Percentiles rank a stretch among this genome's conserved stretches.
These are phyloP conservation scores for Termitomyces sp. DNA, from an alignment of 768 basidiomycete species.

Conservation along the genomic window DNA sequence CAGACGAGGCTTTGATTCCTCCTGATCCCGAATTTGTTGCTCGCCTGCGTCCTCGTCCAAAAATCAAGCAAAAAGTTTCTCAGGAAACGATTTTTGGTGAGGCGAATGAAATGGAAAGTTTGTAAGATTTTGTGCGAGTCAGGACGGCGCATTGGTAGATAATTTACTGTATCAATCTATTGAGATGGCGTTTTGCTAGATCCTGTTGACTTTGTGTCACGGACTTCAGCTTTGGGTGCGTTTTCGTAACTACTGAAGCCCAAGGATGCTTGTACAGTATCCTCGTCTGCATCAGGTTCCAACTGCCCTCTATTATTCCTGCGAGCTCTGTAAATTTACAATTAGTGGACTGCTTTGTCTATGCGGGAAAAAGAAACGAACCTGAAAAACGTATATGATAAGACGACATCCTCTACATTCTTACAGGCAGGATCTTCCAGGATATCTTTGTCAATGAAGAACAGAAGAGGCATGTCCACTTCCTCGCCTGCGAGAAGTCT, in stretches of 20 bases:
- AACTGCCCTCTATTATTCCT: constrained; percentile 81
- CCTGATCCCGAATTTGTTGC: constrained; percentile 17
- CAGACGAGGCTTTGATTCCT: constrained; percentile 7
- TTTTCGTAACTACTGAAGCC: constrained; percentile 68
- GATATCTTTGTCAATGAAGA: constrained; percentile 98
- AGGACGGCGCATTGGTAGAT: not conserved
- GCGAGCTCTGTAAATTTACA: constrained; percentile 54
- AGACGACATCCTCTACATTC: constrained; percentile 83
- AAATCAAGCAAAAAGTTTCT: constrained; percentile 14
- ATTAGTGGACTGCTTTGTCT: not conserved
- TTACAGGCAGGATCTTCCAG: constrained; percentile 88
- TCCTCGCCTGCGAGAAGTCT: constrained; percentile 91
- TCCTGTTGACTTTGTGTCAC: constrained; percentile 7
- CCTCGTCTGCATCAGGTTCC: constrained; percentile 85
- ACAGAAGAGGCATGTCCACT: constrained; percentile 96
- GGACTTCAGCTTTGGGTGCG: constrained; percentile 32
- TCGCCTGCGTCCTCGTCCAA: constrained; percentile 28
- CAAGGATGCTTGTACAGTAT: constrained; percentile 72
- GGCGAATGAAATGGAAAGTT: not conserved
- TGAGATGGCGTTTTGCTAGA: not conserved
- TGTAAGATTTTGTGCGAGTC: not conserved
- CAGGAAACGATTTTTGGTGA: not conserved
- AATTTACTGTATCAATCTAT: constrained; percentile 8
- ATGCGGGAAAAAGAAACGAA: constrained; percentile 28
- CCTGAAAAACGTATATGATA: constrained; percentile 99